Evolutionary conservation across 2,329 filamentous ascomycete genomes (phyloP).

Genomic region (Xylariomycetidae sp.): DNA sequence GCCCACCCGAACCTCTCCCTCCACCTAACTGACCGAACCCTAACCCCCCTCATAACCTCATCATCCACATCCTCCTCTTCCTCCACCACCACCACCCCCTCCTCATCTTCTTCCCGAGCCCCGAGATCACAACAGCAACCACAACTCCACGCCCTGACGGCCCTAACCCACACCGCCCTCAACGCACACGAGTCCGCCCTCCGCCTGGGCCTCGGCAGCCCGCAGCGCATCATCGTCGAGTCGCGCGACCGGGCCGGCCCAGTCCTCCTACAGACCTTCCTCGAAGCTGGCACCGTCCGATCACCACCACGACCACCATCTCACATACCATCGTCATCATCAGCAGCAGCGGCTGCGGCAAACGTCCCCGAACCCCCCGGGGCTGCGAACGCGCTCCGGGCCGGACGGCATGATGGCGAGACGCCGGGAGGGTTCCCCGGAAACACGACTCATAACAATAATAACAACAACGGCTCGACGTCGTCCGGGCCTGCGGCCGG

Average conservation of each 20-base stretch:
- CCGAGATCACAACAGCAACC: slow-evolving; percentile 37
- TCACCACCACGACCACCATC: slow-evolving; percentile 1
- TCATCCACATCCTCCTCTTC: slow-evolving; percentile 35
- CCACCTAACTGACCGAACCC: slow-evolving; percentile 52
- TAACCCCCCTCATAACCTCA: slow-evolving; percentile 47
- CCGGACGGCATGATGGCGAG: too few relatives aligned
- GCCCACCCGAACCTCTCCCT: slow-evolving; percentile 49
- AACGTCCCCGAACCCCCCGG: slow-evolving; percentile 1
- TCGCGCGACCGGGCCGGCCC: slow-evolving; percentile 33
- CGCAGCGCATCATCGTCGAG: slow-evolving; percentile 56
- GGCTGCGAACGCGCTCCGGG: background rate
- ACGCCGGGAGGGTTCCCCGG: too few relatives aligned
- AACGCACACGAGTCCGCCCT: slow-evolving; percentile 47
- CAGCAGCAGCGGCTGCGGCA: background rate
- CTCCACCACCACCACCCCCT: too few relatives aligned
- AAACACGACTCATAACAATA: too few relatives aligned
- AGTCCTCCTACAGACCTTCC: slow-evolving; percentile 26
- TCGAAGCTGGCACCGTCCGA: slow-evolving; percentile 11
- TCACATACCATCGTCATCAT: slow-evolving; percentile 1
- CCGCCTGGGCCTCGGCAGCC: slow-evolving; percentile 48
- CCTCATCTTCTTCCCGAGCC: too few relatives aligned
- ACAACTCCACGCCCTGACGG: slow-evolving; percentile 46
- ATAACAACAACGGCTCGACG: too few relatives aligned
- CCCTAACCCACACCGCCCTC: slow-evolving; percentile 49
- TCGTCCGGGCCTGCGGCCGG: slow-evolving; percentile 1